These are phyloP conservation scores for Naganishia cerealis DNA, from an alignment of 1,284 basidiomycete species.

Conservation along the genomic window DNA sequence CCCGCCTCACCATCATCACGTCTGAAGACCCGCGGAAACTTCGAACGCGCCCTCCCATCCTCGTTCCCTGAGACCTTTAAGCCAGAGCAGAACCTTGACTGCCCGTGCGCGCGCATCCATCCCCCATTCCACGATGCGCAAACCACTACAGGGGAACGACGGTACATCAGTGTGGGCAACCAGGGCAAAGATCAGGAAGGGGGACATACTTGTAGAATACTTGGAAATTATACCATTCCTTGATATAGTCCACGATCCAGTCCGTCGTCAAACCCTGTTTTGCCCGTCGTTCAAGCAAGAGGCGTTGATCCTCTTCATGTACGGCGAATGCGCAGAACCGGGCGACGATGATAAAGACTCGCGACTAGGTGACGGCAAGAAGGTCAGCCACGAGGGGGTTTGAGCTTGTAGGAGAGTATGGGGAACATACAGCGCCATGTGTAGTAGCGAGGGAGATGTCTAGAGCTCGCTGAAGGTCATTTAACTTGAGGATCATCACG, in stretches of 20 bases:
- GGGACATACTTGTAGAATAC: constrained; percentile 32
- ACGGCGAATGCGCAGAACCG: constrained; percentile 83
- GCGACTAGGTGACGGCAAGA: constrained; percentile 56
- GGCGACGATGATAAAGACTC: constrained; percentile 87
- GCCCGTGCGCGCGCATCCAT: constrained; percentile 69
- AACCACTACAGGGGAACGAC: constrained; percentile 55
- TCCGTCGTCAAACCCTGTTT: constrained; percentile 58
- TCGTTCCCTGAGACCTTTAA: constrained; percentile 50
- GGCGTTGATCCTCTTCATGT: constrained; percentile 68
- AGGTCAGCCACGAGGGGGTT: constrained; percentile 33
- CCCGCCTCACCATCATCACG: neutral
- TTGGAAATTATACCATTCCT: constrained; percentile 42
- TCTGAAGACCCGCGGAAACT: constrained; percentile 45
- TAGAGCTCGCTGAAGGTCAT: constrained; percentile 61
- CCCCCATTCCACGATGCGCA: constrained; percentile 45
- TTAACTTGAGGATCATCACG: constrained; percentile 52
- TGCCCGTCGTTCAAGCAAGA: constrained; percentile 54
- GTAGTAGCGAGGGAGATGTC: constrained; percentile 60
- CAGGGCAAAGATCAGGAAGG: constrained; percentile 59
- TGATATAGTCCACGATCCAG: constrained; percentile 70
- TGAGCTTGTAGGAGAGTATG: neutral
- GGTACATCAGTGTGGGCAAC: neutral
- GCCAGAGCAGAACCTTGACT: constrained; percentile 67
- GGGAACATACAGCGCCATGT: constrained; percentile 52
- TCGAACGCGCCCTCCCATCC: constrained; percentile 44